Evolutionary conservation across 2,329 filamentous ascomycete genomes (phyloP).

Genomic region (Verticillium alfalfae): DNA sequence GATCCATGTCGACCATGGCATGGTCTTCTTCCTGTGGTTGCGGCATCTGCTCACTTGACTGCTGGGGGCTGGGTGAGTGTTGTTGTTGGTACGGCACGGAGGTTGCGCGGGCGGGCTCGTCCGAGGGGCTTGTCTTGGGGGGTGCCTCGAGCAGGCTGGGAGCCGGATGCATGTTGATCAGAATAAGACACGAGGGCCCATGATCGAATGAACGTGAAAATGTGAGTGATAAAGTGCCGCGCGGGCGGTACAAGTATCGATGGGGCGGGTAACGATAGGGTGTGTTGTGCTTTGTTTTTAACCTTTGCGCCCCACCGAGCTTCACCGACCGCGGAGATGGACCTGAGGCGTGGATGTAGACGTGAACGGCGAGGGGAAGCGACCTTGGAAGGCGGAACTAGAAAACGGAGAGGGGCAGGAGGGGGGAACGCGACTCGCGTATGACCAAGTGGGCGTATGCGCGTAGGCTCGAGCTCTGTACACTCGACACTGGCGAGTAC

Average conservation of each 20-base stretch:
- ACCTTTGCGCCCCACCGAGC: slow-evolving; percentile 11
- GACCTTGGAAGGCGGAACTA: slow-evolving; percentile 6
- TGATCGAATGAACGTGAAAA: background rate
- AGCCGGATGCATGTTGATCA: slow-evolving; percentile 29
- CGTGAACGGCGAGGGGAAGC: slow-evolving; percentile 12
- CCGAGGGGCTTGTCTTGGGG: slow-evolving; percentile 15
- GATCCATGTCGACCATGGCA: background rate
- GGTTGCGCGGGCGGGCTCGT: slow-evolving; percentile 13
- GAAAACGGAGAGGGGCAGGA: background rate
- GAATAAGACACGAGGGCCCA: background rate
- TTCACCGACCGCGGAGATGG: slow-evolving; percentile 12
- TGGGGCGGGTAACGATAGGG: background rate
- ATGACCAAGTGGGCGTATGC: background rate
- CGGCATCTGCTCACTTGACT: slow-evolving; percentile 15
- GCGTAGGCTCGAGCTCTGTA: background rate
- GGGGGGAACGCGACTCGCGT: background rate
- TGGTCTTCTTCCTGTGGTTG: slow-evolving; percentile 8
- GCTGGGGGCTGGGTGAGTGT: slow-evolving; percentile 12
- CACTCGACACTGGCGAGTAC: background rate
- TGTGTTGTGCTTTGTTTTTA: background rate
- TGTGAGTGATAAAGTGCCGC: background rate
- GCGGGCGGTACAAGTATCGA: background rate
- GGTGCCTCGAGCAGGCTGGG: slow-evolving; percentile 28
- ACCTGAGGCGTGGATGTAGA: slow-evolving; percentile 4
- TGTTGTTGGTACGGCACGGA: slow-evolving; percentile 10